Evolutionary conservation across 768 basidiomycete genomes (phyloP).

Genomic region (Agaricus bisporus): DNA sequence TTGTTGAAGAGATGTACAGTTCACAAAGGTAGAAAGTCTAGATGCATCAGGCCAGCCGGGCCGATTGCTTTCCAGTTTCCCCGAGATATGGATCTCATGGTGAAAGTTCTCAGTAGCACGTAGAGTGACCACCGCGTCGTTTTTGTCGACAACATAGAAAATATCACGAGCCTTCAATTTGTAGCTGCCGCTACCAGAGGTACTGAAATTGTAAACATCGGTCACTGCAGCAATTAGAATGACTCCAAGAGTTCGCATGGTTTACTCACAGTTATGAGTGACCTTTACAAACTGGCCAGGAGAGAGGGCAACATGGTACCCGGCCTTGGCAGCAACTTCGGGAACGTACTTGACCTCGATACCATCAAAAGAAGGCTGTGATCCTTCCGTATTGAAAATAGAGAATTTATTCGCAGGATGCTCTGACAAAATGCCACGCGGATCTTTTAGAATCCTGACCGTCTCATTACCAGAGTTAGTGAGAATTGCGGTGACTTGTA

Average conservation of each 20-base stretch:
- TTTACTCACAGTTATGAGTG: slow-evolving; percentile 32
- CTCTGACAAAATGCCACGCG: slow-evolving; percentile 30
- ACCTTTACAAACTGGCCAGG: slow-evolving; percentile 30
- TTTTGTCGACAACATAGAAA: slow-evolving; percentile 34
- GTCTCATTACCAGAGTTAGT: slow-evolving; percentile 42
- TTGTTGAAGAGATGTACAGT: slow-evolving; percentile 34
- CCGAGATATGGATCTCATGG: slow-evolving; percentile 23
- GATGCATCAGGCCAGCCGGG: slow-evolving; percentile 5
- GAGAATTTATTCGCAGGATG: slow-evolving; percentile 36
- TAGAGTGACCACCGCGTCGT: slow-evolving; percentile 23
- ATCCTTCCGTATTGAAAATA: slow-evolving; percentile 27
- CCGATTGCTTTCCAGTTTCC: slow-evolving; percentile 20
- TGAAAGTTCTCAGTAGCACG: slow-evolving; percentile 22
- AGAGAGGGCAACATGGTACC: slow-evolving; percentile 29
- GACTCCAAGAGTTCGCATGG: neutral
- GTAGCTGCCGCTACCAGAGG: slow-evolving; percentile 32
- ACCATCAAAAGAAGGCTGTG: slow-evolving; percentile 33
- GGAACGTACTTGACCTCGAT: slow-evolving; percentile 39
- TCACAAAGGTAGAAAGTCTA: slow-evolving; percentile 30
- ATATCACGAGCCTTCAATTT: slow-evolving; percentile 31
- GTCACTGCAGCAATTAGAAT: slow-evolving; percentile 25
- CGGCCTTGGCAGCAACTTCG: slow-evolving; percentile 20
- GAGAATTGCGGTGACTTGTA: slow-evolving; percentile 32
- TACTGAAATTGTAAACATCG: slow-evolving; percentile 41
- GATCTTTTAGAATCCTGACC: slow-evolving; percentile 39